Conservation (phyloP, 257 asterid species). For the Thymus mandschuricus region DNA sequence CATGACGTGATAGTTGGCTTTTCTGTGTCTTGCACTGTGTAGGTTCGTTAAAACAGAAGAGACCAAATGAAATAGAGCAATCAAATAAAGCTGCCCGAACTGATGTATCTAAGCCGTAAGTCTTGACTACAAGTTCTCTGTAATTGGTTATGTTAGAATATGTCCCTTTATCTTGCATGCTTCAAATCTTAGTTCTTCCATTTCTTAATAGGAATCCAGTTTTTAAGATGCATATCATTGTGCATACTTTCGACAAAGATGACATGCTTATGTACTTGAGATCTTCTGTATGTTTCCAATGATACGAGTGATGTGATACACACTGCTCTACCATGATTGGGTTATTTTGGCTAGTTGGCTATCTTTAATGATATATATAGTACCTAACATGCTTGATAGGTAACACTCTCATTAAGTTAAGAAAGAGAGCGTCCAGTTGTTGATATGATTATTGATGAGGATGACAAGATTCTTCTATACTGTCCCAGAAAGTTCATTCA, state of each 20-base stretch:
- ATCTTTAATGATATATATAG: background rate
- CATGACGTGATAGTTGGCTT: constrained; percentile 17
- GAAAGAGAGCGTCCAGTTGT: constrained; percentile 3
- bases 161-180: background rate
- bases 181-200: background rate
- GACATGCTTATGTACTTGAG: background rate
- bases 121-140: constrained; percentile 19
- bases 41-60: constrained; percentile 92
- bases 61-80: constrained; percentile 76
- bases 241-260: background rate
- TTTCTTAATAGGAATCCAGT: background rate
- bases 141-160: constrained; percentile 6
- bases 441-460: background rate
- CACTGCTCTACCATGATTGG: background rate
- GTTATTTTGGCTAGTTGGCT: background rate
- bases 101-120: constrained; percentile 82
- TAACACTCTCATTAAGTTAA: constrained; percentile 7
- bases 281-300: background rate
- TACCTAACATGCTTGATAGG: background rate
- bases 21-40: constrained; percentile 35
- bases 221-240: constrained; percentile 7
- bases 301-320: background rate
- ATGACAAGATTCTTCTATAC: constrained; percentile 18
- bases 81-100: constrained; percentile 75
- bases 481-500: background rate